phyloP scores from a whole-genome alignment of 768 basidiomycete species.

The Symmetrospora coprosmae region DNA sequence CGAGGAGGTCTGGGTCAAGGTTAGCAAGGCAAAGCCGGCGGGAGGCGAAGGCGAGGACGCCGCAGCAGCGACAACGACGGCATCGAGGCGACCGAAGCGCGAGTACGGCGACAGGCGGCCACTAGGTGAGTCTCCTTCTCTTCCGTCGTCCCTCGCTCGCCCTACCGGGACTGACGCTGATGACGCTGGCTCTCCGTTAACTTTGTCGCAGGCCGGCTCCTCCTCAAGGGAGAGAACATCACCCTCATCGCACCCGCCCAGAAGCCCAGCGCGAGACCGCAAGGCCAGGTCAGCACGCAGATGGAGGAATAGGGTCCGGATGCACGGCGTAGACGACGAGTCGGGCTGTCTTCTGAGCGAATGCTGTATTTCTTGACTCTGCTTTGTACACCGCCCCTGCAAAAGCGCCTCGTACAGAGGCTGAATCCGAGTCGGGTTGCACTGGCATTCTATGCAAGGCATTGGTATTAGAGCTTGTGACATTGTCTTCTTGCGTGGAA shows the following conservation, averaged over 20 bases:
- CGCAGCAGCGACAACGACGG: not conserved
- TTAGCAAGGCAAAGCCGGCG: slow-evolving; percentile 23
- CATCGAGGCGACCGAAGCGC: slow-evolving; percentile 39
- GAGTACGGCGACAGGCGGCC: slow-evolving; percentile 52
- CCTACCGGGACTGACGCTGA: not conserved
- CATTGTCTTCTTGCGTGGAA: too few relatives aligned
- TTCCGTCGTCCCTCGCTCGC: not conserved
- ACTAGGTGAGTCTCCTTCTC: slow-evolving; percentile 39
- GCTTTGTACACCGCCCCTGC: too few relatives aligned
- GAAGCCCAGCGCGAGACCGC: not conserved
- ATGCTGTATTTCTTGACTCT: too few relatives aligned
- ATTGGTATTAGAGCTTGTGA: too few relatives aligned
- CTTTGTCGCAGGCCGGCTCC: slow-evolving; percentile 49
- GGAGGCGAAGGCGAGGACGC: slow-evolving; percentile 34
- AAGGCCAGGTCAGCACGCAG: not conserved
- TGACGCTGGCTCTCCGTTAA: not conserved
- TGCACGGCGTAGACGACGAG: too few relatives aligned
- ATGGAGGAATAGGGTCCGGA: slow-evolving; percentile 8
- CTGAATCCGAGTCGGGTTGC: too few relatives aligned
- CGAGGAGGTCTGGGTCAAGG: slow-evolving; percentile 62
- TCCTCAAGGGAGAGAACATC: slow-evolving; percentile 93
- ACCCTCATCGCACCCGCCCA: slow-evolving; percentile 64
- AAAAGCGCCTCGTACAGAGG: too few relatives aligned
- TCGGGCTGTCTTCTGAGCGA: too few relatives aligned
- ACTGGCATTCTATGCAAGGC: too few relatives aligned